A percentile compares a stretch with the other conserved stretches of the same genome.
Evolutionary conservation across 2,329 filamentous ascomycete species (phyloP).

Genomic region (Aspergillus ustus): DNA sequence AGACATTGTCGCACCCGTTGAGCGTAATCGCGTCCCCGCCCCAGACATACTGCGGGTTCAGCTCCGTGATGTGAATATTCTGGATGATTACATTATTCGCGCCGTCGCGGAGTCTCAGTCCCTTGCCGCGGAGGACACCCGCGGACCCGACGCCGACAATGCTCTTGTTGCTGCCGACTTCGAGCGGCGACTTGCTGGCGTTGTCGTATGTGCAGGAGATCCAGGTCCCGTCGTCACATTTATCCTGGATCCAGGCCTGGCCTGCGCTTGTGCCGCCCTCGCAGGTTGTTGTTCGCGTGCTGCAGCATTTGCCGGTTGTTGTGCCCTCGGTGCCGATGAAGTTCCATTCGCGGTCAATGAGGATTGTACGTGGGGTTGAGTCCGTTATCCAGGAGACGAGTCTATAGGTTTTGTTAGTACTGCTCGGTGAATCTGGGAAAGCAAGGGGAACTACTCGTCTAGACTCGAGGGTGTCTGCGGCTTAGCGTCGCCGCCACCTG

Average conservation of each 20-base stretch:
- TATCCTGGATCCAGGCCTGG: constrained; percentile 20
- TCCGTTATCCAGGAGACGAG: constrained; percentile 21
- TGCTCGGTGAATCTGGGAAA: not conserved
- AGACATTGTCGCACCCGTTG: constrained; percentile 47
- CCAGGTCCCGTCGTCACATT: constrained; percentile 30
- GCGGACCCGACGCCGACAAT: constrained; percentile 58
- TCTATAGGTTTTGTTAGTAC: not conserved
- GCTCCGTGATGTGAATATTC: constrained; percentile 40
- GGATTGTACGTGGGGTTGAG: constrained; percentile 12
- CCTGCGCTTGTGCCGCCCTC: constrained; percentile 17
- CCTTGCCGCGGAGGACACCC: constrained; percentile 64
- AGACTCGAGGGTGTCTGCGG: constrained; percentile 20
- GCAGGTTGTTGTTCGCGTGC: constrained; percentile 17
- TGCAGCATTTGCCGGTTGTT: constrained; percentile 45
- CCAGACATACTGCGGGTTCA: constrained; percentile 64
- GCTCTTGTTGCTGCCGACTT: constrained; percentile 62
- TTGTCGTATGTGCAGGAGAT: constrained; percentile 51
- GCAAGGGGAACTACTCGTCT: constrained; percentile 9
- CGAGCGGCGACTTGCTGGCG: constrained; percentile 55
- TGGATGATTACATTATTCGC: constrained; percentile 65
- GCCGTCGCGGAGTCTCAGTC: constrained; percentile 53
- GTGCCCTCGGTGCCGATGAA: constrained; percentile 33
- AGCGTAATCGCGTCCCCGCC: constrained; percentile 63
- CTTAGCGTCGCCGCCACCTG: constrained; percentile 19
- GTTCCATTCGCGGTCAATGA: constrained; percentile 21